Percentiles rank a stretch among this genome's conserved stretches.
Conservation (phyloP, 139 green algal genomes). For the Volvox reticuliferus region DNA sequence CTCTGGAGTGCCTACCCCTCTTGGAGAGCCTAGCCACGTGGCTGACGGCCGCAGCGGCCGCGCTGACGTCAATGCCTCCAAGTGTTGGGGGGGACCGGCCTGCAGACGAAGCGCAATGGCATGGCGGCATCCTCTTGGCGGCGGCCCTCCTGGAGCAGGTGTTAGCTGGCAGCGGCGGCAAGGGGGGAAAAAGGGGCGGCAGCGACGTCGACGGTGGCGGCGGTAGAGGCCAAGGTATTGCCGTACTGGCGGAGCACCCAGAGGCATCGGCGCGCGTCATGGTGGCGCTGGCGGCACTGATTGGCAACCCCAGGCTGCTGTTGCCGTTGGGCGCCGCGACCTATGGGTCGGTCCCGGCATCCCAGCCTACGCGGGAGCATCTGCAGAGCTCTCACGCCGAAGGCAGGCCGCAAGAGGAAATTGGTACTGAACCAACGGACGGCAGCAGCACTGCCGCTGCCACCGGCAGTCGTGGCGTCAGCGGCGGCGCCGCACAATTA, state of each 20-base stretch:
- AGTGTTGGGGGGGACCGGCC: too few species aligned
- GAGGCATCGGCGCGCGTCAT: not conserved
- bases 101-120: not conserved
- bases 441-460: not conserved
- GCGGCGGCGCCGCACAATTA: conserved; percentile 48
- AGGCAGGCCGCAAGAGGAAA: not conserved
- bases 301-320: conserved; percentile 34
- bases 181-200: not conserved
- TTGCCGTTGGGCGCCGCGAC: not conserved
- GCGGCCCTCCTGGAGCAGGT: conserved; percentile 22
- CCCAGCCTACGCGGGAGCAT: not conserved
- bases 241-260: conserved; percentile 5
- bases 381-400: not conserved
- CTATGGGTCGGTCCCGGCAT: not conserved
- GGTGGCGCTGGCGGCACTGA: conserved; percentile 8
- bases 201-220: not conserved
- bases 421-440: not conserved
- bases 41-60: conserved; percentile 50
- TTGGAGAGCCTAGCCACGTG: conserved; percentile 46
- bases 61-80: conserved; percentile 22
- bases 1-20: conserved; percentile 41
- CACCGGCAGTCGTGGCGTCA: not conserved
- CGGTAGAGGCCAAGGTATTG: not conserved
- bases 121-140: not conserved
- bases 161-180: not conserved